phyloP scores from a whole-genome alignment of 2,329 filamentous ascomycete genomes.

The Aureobasidium lini region DNA sequence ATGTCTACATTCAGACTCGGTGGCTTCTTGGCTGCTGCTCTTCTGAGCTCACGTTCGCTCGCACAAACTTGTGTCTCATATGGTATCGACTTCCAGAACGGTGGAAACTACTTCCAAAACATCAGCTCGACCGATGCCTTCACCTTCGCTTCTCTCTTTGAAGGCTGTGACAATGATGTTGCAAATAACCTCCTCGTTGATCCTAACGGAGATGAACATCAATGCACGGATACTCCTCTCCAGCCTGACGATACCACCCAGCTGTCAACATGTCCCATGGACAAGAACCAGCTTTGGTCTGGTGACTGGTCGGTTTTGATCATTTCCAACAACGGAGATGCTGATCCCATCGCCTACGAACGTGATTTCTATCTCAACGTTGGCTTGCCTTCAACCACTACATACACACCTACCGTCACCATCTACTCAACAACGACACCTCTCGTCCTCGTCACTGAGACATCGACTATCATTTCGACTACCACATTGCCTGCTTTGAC shows the following conservation, averaged over 20 bases:
- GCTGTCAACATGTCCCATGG: conserved; percentile 36
- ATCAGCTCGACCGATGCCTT: conserved; percentile 34
- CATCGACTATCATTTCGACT: not conserved
- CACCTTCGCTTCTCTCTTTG: conserved; percentile 37
- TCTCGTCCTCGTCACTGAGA: conserved; percentile 14
- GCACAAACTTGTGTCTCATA: conserved; percentile 22
- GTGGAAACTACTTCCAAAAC: conserved; percentile 40
- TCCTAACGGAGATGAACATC: conserved; percentile 32
- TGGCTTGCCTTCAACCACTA: conserved; percentile 26
- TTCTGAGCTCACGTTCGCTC: not conserved
- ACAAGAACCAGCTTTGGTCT: conserved; percentile 36
- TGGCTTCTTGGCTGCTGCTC: conserved; percentile 1
- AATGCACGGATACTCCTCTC: conserved; percentile 35
- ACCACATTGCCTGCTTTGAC: not conserved
- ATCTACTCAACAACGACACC: conserved; percentile 20
- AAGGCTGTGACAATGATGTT: conserved; percentile 30
- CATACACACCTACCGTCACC: conserved; percentile 22
- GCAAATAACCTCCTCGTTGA: conserved; percentile 38
- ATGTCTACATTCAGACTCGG: conserved; percentile 5
- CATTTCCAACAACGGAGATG: conserved; percentile 37
- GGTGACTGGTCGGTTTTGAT: conserved; percentile 39
- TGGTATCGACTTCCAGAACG: conserved; percentile 36
- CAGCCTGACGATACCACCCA: conserved; percentile 32
- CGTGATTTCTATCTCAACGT: conserved; percentile 34
- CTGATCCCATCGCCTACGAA: conserved; percentile 38